phyloP scores from a whole-genome alignment of 2,329 filamentous ascomycete species.

The Fusarium oligoseptatum region DNA sequence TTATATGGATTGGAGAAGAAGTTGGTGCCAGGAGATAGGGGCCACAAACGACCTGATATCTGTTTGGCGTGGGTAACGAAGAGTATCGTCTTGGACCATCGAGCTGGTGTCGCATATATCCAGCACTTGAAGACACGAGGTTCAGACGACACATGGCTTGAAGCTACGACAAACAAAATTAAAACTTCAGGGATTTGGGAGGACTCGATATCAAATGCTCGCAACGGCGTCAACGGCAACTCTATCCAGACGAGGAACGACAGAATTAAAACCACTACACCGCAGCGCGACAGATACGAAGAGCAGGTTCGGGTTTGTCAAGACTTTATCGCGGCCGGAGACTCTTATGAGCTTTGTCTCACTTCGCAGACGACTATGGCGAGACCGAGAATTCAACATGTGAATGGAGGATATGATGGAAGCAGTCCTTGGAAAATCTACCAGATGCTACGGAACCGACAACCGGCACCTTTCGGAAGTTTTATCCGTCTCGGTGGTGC shows the following conservation, averaged over 20 bases:
- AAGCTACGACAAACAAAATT: conserved; percentile 47
- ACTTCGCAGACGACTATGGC: conserved; percentile 80
- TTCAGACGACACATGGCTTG: conserved; percentile 51
- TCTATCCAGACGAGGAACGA: neutral
- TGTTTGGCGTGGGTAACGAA: conserved; percentile 82
- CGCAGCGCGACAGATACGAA: conserved; percentile 69
- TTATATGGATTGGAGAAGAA: conserved; percentile 58
- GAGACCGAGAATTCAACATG: conserved; percentile 45
- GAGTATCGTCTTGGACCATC: conserved; percentile 83
- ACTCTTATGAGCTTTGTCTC: conserved; percentile 89
- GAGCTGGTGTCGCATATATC: conserved; percentile 70
- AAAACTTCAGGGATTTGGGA: conserved; percentile 52
- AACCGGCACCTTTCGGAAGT: conserved; percentile 81
- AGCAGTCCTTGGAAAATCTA: conserved; percentile 77
- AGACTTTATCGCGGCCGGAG: conserved; percentile 77
- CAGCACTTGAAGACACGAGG: conserved; percentile 61
- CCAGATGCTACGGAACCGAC: conserved; percentile 74
- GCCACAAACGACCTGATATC: conserved; percentile 72
- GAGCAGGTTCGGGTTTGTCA: conserved; percentile 77
- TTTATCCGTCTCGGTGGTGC: conserved; percentile 75
- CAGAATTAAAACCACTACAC: conserved; percentile 52
- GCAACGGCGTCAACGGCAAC: conserved; percentile 23
- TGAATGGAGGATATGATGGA: conserved; percentile 14
- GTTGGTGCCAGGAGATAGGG: conserved; percentile 43
- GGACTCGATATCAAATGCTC: conserved; percentile 15